Evolutionary conservation across 139 green algal species (phyloP), one percentile per base, ranked within the genome.

Genomic region (Chlamydomonas applanata): DNA sequence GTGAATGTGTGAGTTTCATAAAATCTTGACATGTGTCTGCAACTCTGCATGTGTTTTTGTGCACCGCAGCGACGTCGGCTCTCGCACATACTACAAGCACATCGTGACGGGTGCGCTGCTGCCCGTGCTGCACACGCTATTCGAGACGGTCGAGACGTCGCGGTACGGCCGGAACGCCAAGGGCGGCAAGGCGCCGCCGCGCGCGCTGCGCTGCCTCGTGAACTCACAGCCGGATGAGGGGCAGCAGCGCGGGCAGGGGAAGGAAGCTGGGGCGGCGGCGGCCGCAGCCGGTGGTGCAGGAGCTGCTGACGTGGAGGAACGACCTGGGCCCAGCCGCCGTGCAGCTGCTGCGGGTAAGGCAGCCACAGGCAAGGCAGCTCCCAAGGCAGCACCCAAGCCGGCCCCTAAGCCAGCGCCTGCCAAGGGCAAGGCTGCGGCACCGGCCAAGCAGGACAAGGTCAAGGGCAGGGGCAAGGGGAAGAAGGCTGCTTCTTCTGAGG

Each of bases 111-210:
- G 69, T 73, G 64, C 76, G 0, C 17, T 77, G 70, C 76, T 82
- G 52, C 76, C 76, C 11, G 32, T 82, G 34, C 62, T 82, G 52
- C 76, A 74, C 44, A 49, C 46, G 35, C 76, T 82, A 27, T 82
- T 82, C 29, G 34, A 74, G 19, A 70, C 71, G 62, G 69, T 74
- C 19, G 52, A 74, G 34, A 63, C 44, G 4, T 52, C 1, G 46
- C 34, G 40, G 44, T 68, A n/a, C 13, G 57, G 57, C 57, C 71
- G 71, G 16, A 34, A 25, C 29, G 44, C 1, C 67, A 71, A 69
- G 46, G 46, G 20, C 17, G 56, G 56, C 24, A 22, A 30, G 29
- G 35, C 30, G 33, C 52, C 27, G 7, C 45, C 45, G 24, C 67
- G 46, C 25, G 67, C 67, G 2, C 67, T 73, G 67, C 67, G 67